phyloP scores from a whole-genome alignment of 331 rosid genomes.

The Quercus phellos region DNA sequence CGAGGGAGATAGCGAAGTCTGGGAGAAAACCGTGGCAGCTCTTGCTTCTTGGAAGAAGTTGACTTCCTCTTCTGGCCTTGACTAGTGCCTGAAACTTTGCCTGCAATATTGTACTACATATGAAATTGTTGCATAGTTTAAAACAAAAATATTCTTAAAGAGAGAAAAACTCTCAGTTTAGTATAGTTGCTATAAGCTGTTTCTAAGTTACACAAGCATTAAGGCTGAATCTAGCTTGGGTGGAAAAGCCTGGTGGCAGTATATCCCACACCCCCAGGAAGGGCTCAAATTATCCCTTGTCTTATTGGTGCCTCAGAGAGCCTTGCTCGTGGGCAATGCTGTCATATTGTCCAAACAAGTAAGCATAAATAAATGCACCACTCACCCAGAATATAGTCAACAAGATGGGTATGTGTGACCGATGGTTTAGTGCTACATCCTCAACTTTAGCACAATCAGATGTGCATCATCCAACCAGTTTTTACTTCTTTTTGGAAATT shows the following conservation, averaged over 20 bases:
- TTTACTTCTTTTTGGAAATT: background rate
- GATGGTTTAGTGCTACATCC: background rate
- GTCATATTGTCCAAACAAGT: background rate
- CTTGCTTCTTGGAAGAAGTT: slow-evolving; percentile 9
- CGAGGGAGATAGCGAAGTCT: slow-evolving; percentile 6
- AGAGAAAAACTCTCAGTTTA: background rate
- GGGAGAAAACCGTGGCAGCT: slow-evolving; percentile 18
- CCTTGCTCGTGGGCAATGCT: background rate
- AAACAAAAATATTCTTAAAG: background rate
- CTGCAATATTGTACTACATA: slow-evolving; percentile 3
- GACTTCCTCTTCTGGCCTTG: slow-evolving; percentile 23
- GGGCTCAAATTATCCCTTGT: background rate
- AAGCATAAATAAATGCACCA: background rate
- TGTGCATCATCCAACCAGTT: background rate
- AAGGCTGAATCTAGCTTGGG: background rate
- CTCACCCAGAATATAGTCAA: background rate
- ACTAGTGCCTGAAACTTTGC: slow-evolving; percentile 6
- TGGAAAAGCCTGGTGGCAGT: background rate
- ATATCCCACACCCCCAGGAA: too few species aligned
- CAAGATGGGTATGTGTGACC: background rate
- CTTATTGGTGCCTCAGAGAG: background rate
- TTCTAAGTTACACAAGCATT: background rate
- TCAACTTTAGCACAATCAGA: background rate
- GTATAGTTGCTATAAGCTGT: background rate
- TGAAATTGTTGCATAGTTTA: background rate